phyloP scores from a whole-genome alignment of 345 rosid species.

The Citrus sp. region DNA sequence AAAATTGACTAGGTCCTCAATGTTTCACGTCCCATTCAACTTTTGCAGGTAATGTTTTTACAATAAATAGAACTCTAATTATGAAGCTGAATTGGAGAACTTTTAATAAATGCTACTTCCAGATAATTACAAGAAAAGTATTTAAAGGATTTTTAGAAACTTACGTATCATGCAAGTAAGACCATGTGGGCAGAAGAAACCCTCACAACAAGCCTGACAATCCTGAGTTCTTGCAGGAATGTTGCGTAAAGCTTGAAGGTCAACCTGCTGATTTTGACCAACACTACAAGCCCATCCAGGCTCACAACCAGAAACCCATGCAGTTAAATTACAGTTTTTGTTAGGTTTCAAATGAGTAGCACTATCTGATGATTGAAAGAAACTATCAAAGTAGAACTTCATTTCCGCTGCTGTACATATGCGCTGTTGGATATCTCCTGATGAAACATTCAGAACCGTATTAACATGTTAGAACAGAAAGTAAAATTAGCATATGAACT shows the following conservation, averaged over 20 bases:
- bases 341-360: slow-evolving; percentile 52
- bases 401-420: slow-evolving; percentile 81
- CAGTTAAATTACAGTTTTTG: slow-evolving; percentile 73
- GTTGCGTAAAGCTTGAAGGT: slow-evolving; percentile 44
- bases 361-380: slow-evolving; percentile 35
- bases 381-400: slow-evolving; percentile 60
- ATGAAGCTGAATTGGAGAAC: background rate
- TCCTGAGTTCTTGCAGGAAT: slow-evolving; percentile 59
- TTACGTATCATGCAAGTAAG: slow-evolving; percentile 97
- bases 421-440: slow-evolving; percentile 50
- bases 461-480: background rate
- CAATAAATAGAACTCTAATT: background rate
- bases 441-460: slow-evolving; percentile 18
- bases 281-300: slow-evolving; percentile 94
- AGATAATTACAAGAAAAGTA: background rate
- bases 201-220: slow-evolving; percentile 86
- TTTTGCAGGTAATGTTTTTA: background rate
- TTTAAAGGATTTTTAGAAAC: slow-evolving; percentile 20
- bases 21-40: background rate
- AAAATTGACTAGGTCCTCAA: background rate
- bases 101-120: background rate
- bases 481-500: background rate
- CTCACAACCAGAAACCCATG: slow-evolving; percentile 92
- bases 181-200: slow-evolving; percentile 90
- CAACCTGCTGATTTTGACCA: slow-evolving; percentile 38